Evolutionary conservation across 2,329 filamentous ascomycete species (phyloP), one percentile per base, ranked within the genome.

Genomic region (Venturiaceae sp.): DNA sequence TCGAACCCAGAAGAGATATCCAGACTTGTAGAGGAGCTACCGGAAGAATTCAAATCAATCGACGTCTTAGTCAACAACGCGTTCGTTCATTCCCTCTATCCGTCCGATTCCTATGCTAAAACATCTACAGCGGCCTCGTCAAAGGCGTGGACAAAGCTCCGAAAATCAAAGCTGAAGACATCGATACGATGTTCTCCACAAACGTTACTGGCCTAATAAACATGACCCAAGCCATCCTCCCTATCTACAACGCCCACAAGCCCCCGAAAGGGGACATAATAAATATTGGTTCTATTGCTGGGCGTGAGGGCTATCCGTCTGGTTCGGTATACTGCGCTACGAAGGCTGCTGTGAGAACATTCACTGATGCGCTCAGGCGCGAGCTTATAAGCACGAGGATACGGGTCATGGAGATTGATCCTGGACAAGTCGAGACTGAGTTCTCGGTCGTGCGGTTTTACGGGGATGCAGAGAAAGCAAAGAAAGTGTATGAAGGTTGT

Each of bases 11-110:
- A 85, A 3, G 85, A 94, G 68, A 81, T 97, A 3, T 79, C 80
- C 55, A 75, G 74, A 44, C 92, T 97, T 67, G 85, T 96, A 11
- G 75, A 74, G 1, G 81, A 78, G 41, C 73, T 97, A 66, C 92
- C 92, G 0, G 82, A 84, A 62, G 92, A 92, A 68, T 97, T 90
- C 77, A 84, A 82, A 71, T 83, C 90, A 32, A 87, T 97, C 63
- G 83, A 97, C 71, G 81, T 97, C 2, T 75, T 99, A 61, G 90
- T 99, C 30, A 99, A 99, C 77, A 97, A 97, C 79, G 92, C 92
- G 90, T 95, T 73, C 71, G 87, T 21, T 33, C 30, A 11, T 4
- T 4, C 11, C 14, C n/a, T 19, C n/a, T 32, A 6, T 21, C 19
- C 19, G 3, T 14, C 14, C 14, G 23, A 65, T 53, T 61, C 39